phyloP scores from a whole-genome alignment of 306 rosid species.

The Quercus berberidifolia region DNA sequence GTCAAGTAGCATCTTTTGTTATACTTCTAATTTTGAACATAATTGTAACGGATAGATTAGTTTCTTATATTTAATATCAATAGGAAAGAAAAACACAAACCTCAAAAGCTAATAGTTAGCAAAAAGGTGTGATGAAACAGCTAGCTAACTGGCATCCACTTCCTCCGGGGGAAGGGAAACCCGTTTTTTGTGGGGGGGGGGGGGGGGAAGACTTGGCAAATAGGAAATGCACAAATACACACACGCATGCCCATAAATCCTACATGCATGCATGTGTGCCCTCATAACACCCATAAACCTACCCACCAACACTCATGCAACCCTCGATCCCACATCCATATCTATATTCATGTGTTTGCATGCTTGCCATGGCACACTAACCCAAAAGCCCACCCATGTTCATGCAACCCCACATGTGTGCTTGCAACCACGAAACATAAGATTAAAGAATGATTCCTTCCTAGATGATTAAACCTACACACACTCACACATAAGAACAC shows the following conservation, averaged over 20 bases:
- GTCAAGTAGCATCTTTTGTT: constrained; percentile 15
- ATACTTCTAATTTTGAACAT: neutral
- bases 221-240: neutral
- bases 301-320: neutral
- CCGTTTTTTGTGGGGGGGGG: neutral
- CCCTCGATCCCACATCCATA: neutral
- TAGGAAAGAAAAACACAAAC: neutral
- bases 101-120: neutral
- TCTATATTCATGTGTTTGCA: neutral
- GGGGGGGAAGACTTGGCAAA: neutral
- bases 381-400: neutral
- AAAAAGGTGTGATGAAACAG: neutral
- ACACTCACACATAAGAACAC: neutral
- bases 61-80: neutral
- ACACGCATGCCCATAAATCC: neutral
- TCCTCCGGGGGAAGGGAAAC: neutral
- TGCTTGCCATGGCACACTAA: neutral
- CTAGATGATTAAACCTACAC: neutral
- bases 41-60: neutral
- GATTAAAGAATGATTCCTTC: neutral
- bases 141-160: neutral
- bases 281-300: neutral
- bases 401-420: neutral
- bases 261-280: neutral
- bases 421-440: neutral